Base-by-base conservation (phyloP, 306 rosid genomes). In the Vigna hirtella region DNA sequence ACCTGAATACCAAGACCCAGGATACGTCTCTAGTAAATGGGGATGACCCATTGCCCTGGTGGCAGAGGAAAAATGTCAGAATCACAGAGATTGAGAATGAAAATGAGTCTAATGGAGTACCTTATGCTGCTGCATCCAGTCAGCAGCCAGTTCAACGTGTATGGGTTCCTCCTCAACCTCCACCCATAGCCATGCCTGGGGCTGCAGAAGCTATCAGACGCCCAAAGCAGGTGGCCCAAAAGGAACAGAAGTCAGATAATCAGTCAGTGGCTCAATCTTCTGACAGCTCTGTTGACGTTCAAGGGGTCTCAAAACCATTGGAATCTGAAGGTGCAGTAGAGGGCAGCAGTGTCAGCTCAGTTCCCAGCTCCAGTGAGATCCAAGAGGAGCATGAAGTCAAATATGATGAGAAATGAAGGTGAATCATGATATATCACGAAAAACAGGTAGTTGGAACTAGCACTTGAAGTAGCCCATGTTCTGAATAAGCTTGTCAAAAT, bases 131-230 rank as follows among this genome's bases (percentile, higher is more conserved):
- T 59, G 72, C 78, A 70, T 59, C 88, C 63, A 89, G 64, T 78
- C 90, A 86, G 59, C 88, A 49, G 38, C 86, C 93, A 3, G 65
- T 85, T 68, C 88, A 81, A 72, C 96, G 96, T 4, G 24, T 51
- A 5, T 96, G 99, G 99, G 98, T 91, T 81, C 98, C 99, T 67
- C 98, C 99, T 74, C 98, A 86, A 86, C 94, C 98, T 49, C 99
- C 98, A 43, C 96, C 97, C 0, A 86, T 93, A 50, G 94, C 84
- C 18, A 83, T 96, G 91, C 61, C 98, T 0, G 97, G 74, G 80
- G 98, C 97, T 42, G 99, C 97, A 15, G 98, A 93, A 84, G 97
- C 98, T 42, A 96, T 91, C 87, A 84, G 98, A 57, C 88, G 98
- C 67, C 98, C 94, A 20, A 96, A 96, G 81, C 76, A 87, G 16